These are phyloP conservation scores for Cyberlindnera euphorbiiphila DNA, from an alignment of 805 yeast species.

Conservation along the genomic window DNA sequence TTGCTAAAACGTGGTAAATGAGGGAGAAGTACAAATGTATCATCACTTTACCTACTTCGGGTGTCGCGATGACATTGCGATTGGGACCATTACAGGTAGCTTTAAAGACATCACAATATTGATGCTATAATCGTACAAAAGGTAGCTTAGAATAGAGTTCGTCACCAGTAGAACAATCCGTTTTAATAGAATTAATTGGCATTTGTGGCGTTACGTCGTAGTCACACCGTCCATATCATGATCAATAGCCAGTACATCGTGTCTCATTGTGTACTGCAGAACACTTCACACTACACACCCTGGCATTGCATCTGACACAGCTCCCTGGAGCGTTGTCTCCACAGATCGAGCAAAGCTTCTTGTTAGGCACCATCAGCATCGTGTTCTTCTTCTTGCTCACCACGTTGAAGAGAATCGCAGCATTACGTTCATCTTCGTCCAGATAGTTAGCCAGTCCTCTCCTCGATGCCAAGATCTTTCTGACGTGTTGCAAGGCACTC, in stretches of 20 bases:
- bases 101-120: too few relatives aligned
- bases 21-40: too few relatives aligned
- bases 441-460: conserved; percentile 38
- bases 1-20: too few relatives aligned
- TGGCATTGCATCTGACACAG: conserved; percentile 38
- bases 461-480: conserved; percentile 37
- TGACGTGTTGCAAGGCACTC: conserved; percentile 31
- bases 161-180: too few relatives aligned
- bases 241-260: conserved; percentile 35
- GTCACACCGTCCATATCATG: neutral
- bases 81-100: too few relatives aligned
- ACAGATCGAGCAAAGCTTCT: conserved; percentile 43
- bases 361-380: conserved; percentile 31
- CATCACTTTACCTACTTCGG: too few relatives aligned
- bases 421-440: conserved; percentile 40
- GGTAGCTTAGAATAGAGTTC: too few relatives aligned
- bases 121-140: too few relatives aligned
- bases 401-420: conserved; percentile 28
- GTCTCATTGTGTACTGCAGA: conserved; percentile 40
- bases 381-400: conserved; percentile 30
- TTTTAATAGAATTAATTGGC: too few relatives aligned
- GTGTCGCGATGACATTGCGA: too few relatives aligned
- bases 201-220: neutral
- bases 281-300: conserved; percentile 42
- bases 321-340: conserved; percentile 40